Base-by-base conservation (phyloP, 202 grass and related monocot species). In the Cymbopogon flexuosus region DNA sequence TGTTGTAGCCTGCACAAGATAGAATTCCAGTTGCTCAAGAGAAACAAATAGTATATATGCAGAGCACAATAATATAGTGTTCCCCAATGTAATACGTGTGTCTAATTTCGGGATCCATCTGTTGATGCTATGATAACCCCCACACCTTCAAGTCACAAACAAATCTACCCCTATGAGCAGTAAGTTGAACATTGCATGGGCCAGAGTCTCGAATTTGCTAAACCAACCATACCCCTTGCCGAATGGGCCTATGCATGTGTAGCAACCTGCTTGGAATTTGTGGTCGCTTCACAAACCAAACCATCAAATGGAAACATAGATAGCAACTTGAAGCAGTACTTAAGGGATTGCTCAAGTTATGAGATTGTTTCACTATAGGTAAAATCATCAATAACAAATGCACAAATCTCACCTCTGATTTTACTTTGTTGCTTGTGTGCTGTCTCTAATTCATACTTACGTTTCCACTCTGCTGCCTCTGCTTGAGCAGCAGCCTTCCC, bases 401-500 rank as follows among this genome's bases (percentile, higher is more conserved):
- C 47, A 78, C 10, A 87, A 43, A 72, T 60, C 75, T 73, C 51
- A 95, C 96, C 87, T 93, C 91, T 88, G 73, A 76, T 83, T 86
- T 85, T 89, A 56, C 62, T 69, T 41, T 82, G 79, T 61, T 89
- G 65, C 51, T 93, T 98, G 22, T 70, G 88, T 0, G 84, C 82
- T 30, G 47, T 86, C 83, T 98, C 96, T 68, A 91, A 74, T 86
- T 98, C 88, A 81, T 98, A 98, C 83, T 95, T 98, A 15, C 88
- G 90, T 68, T 93, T 98, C 96, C 96, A 98, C 66, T 93, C 90
- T 68, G 82, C 84, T 4, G 92, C 88, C 79, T 98, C 96, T 9
- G 84, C 80, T 87, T 98, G 88, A 78, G 96, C 96, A 79, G 84
- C 73, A 88, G 96, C 96, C 78, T 98, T 98, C 77, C 88, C 92